phyloP scores from a whole-genome alignment of 768 basidiomycete species.

The Suillus clintonianus region DNA sequence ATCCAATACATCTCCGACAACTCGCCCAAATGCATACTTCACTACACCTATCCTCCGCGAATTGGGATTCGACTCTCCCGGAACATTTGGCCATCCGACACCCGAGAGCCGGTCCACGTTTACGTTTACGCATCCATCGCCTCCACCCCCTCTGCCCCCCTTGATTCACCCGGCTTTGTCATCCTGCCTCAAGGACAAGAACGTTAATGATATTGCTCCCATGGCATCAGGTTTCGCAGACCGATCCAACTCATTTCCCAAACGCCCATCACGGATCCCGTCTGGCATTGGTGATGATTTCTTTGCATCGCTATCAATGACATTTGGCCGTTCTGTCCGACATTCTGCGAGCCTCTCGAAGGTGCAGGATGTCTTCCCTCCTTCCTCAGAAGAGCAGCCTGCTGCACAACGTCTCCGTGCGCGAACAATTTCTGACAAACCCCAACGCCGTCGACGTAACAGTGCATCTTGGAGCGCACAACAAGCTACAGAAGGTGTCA shows the following conservation, averaged over 20 bases:
- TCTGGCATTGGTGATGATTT: slow-evolving; percentile 15
- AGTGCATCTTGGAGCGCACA: slow-evolving; percentile 62
- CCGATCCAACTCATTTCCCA: slow-evolving; percentile 25
- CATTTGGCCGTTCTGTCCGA: slow-evolving; percentile 28
- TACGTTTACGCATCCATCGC: slow-evolving; percentile 31
- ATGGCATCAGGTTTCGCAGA: slow-evolving; percentile 15
- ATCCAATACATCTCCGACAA: slow-evolving; percentile 18
- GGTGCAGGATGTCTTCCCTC: slow-evolving; percentile 24
- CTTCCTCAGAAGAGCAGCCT: slow-evolving; percentile 9
- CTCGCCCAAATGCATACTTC: slow-evolving; percentile 12
- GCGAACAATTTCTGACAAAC: slow-evolving; percentile 36
- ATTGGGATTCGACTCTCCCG: slow-evolving; percentile 36
- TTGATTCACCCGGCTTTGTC: slow-evolving; percentile 42
- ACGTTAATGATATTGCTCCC: slow-evolving; percentile 7
- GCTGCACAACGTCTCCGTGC: slow-evolving; percentile 18
- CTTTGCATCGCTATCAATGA: slow-evolving; percentile 23
- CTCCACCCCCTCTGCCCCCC: slow-evolving; percentile 56
- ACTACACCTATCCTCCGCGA: slow-evolving; percentile 30
- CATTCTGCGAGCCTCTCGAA: slow-evolving; percentile 28
- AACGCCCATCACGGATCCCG: slow-evolving; percentile 10
- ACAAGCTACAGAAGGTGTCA: slow-evolving; percentile 42
- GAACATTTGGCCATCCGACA: slow-evolving; percentile 42
- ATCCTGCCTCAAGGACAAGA: slow-evolving; percentile 18
- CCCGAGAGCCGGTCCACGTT: slow-evolving; percentile 25
- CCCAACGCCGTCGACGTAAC: slow-evolving; percentile 41